A percentile compares a stretch with the other conserved stretches of the same genome.
These are phyloP conservation scores for Thermomyces lanuginosus DNA, from an alignment of 2,329 filamentous ascomycete genomes.

Conservation along the genomic window DNA sequence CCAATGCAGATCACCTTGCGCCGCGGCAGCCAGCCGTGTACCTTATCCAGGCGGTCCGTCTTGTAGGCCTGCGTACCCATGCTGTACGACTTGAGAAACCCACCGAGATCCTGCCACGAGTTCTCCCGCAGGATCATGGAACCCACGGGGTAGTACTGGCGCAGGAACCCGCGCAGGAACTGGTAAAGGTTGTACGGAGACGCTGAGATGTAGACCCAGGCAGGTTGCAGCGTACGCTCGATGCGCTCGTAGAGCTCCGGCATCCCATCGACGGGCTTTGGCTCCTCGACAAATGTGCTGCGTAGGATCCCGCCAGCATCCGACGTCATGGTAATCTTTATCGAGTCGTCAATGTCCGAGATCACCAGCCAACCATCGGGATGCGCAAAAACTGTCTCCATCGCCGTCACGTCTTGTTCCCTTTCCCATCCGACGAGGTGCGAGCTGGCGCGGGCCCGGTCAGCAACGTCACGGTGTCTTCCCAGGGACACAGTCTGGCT, in stretches of 20 bases:
- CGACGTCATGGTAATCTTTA: slow-evolving; percentile 75
- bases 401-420: slow-evolving; percentile 30
- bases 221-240: slow-evolving; percentile 40
- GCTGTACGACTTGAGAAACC: slow-evolving; percentile 63
- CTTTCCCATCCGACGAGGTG: slow-evolving; percentile 12
- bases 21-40: slow-evolving; percentile 62
- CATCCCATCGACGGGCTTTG: slow-evolving; percentile 61
- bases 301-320: slow-evolving; percentile 65
- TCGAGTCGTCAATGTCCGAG: slow-evolving; percentile 87
- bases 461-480: slow-evolving; percentile 21
- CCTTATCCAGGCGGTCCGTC: slow-evolving; percentile 57
- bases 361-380: slow-evolving; percentile 72
- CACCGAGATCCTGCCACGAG: slow-evolving; percentile 69
- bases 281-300: slow-evolving; percentile 66
- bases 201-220: slow-evolving; percentile 87
- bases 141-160: slow-evolving; percentile 55
- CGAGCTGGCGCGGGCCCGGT: slow-evolving; percentile 33
- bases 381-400: slow-evolving; percentile 58
- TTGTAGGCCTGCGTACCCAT: slow-evolving; percentile 77
- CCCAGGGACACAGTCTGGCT: slow-evolving; percentile 43
- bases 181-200: slow-evolving; percentile 91
- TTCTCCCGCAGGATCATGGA: slow-evolving; percentile 73
- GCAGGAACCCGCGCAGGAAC: slow-evolving; percentile 61
- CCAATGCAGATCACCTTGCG: slow-evolving; percentile 71
- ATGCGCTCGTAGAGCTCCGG: slow-evolving; percentile 63